Base-by-base conservation (phyloP, 164 flowering plant species). In the Magnolia officinalis region DNA sequence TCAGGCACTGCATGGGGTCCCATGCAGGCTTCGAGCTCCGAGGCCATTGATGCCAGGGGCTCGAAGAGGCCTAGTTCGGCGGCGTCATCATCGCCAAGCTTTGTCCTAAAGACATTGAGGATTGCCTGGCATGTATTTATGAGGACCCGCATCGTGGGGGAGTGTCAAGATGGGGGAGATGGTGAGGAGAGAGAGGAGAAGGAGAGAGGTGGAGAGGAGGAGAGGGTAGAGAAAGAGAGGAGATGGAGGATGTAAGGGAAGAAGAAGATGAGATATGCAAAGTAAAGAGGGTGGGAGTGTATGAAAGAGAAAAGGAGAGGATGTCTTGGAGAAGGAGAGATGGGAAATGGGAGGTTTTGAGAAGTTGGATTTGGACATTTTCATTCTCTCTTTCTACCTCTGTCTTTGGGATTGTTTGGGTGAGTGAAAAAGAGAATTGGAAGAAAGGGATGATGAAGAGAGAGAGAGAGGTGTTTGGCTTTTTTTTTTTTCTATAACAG, bases 241-340 rank as follows among this genome's bases (percentile, higher is more conserved):
- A 91, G 84, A 77, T 86, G 90, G 82, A 89, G 75, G 66, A 91
- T 76, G 86, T 89, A 90, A 14, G 94, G 96, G 2, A 86, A 87
- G 90, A 90, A 90, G 90, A 90, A 90, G 82, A 93, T 73, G 76
- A 91, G 79, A 90, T 88, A 92, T 52, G 85, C 89, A 80, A 90
- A 87, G 83, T 89, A 89, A 4, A 92, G 81, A 69, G 93, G 95
- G 78, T 93, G 86, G n/a, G 92, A 89, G 74, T 85, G 65, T 63
- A 90, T 68, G 84, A 86, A 81, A 50, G 87, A 83, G 45, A 74
- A 84, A 86, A 63, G 72, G 76, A 75, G 67, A 76, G 14, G 23
- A 89, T 78, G 79, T 84, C 85, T 72, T 87, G 80, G 74, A 84
- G 64, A 21, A 86, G 75, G 72, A 83, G 84, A 80, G 68, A 20